phyloP scores from a whole-genome alignment of 2,329 filamentous ascomycete genomes.

The Anthostomella pinea region DNA sequence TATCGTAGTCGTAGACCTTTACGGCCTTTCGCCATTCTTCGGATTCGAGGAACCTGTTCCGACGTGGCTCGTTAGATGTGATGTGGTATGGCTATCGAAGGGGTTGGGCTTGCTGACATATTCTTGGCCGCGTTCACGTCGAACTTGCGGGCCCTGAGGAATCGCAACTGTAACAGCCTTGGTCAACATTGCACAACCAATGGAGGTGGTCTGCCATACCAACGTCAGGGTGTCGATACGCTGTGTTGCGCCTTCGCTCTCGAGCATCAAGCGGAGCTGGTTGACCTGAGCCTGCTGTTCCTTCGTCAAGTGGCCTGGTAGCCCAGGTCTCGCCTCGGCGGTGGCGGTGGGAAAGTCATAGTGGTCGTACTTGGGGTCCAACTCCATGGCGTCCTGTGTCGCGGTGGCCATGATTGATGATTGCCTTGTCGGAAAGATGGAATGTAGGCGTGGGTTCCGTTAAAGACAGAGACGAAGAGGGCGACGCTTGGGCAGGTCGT shows the following conservation, averaged over 20 bases:
- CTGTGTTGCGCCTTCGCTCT: conserved; percentile 77
- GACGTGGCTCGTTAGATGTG: conserved; percentile 1
- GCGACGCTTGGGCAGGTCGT: too few relatives aligned
- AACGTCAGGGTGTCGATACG: conserved; percentile 89
- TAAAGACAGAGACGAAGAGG: background rate
- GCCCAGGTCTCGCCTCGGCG: conserved; percentile 67
- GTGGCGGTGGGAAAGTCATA: conserved; percentile 88
- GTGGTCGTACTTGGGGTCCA: conserved; percentile 91
- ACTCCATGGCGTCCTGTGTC: conserved; percentile 41
- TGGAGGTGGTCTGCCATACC: conserved; percentile 48
- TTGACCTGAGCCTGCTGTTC: conserved; percentile 86
- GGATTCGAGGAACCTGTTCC: conserved; percentile 76
- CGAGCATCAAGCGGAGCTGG: conserved; percentile 81
- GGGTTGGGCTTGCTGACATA: conserved; percentile 67
- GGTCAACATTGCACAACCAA: conserved; percentile 3
- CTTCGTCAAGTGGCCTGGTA: conserved; percentile 82
- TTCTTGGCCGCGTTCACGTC: conserved; percentile 78
- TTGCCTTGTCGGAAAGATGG: conserved; percentile 2
- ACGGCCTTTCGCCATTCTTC: conserved; percentile 88
- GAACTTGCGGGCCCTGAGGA: conserved; percentile 93
- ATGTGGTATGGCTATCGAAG: conserved; percentile 14
- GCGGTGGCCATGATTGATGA: conserved; percentile 23
- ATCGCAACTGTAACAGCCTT: conserved; percentile 62
- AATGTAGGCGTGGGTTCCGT: conserved; percentile 1
- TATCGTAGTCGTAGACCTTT: conserved; percentile 82